Evolutionary conservation across 805 yeast species (phyloP), one percentile per base, ranked within the genome.

Genomic region (Schwanniomyces polymorphus): DNA sequence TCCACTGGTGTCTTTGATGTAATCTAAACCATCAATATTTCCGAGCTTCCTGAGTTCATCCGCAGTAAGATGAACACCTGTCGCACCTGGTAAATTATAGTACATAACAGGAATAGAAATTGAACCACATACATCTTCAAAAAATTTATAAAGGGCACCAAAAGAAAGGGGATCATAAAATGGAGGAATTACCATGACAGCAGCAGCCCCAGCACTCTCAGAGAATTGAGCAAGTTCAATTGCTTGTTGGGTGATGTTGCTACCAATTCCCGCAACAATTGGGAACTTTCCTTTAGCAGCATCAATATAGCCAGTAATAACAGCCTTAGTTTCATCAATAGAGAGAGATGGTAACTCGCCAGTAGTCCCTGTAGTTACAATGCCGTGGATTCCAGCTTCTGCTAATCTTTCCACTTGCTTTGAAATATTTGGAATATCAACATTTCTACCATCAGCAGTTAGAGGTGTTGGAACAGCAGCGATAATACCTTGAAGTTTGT

Each of bases 401-500:
- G 40, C 49, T 3, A 48, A 42, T 38, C 54, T 48, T 21, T 51
- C 54, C 27, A 51, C 54, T 44, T 45, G 46, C 37, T 39, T 43
- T 35, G 18, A 5, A 28, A 51, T 51, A 41, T 27, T 39, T 25
- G 47, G 43, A 23, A 44, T n/a, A 43, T 48, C 48, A n/a, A 51
- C 38, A 3, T 18, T 25, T 37, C 45, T 43, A 27, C 39, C 42
- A 33, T 44, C 52, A 29, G 46, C 35, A 31, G 52, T 43, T 43
- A 51, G 29, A 23, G 54, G 54, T n/a, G 54, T 51, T 37, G 54
- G 51, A 27, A 51, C 52, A 41, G 54, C 54, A 43, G 54, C 54
- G 16, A 48, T 25, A 26, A 51, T 46, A 27, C 54, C 54, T 48
- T 48, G 45, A 35, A 43, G 25, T 47, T 47, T 48, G 33, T 45